phyloP scores from a whole-genome alignment of 495 filamentous ascomycete genomes.

The Penicillium odoratum region DNA sequence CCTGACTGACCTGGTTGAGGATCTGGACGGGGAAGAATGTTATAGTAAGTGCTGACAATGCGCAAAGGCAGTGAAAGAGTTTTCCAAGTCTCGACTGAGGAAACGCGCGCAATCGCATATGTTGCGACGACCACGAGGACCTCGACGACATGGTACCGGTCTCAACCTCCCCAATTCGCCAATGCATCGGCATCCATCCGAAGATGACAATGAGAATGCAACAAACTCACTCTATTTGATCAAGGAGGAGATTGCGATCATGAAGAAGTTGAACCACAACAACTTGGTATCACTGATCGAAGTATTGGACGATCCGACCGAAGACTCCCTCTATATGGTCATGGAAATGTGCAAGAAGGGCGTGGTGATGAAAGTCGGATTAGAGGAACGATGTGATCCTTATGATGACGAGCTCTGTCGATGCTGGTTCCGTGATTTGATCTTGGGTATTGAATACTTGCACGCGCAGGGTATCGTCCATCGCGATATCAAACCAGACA shows the following conservation, averaged over 20 bases:
- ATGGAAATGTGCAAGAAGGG: conserved; percentile 99
- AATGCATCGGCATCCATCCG: conserved; percentile 52
- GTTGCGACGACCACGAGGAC: conserved; percentile 64
- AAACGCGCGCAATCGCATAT: conserved; percentile 93
- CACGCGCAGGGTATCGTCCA: conserved; percentile 95
- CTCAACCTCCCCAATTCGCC: conserved; percentile 56
- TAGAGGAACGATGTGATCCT: conserved; percentile 80
- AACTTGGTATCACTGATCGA: conserved; percentile 93
- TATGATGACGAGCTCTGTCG: conserved; percentile 83
- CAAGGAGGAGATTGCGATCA: conserved; percentile 95
- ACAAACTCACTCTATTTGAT: conserved; percentile 85
- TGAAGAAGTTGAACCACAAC: conserved; percentile 95
- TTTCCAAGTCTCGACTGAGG: conserved; percentile 89
- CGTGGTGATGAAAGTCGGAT: conserved; percentile 92
- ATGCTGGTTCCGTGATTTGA: conserved; percentile 92
- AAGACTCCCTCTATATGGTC: conserved; percentile 97
- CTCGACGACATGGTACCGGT: conserved; percentile 54
- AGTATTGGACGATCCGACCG: conserved; percentile 90
- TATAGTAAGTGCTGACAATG: conserved; percentile 1
- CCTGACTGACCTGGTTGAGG: not conserved
- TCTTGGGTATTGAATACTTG: conserved; percentile 93
- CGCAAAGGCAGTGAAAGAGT: conserved; percentile 88
- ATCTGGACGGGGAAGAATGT: not conserved
- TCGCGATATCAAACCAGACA: conserved; percentile 97
- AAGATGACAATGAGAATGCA: conserved; percentile 53